Base-by-base conservation (phyloP, 148 eudicot species). In the Beta vulgaris region DNA sequence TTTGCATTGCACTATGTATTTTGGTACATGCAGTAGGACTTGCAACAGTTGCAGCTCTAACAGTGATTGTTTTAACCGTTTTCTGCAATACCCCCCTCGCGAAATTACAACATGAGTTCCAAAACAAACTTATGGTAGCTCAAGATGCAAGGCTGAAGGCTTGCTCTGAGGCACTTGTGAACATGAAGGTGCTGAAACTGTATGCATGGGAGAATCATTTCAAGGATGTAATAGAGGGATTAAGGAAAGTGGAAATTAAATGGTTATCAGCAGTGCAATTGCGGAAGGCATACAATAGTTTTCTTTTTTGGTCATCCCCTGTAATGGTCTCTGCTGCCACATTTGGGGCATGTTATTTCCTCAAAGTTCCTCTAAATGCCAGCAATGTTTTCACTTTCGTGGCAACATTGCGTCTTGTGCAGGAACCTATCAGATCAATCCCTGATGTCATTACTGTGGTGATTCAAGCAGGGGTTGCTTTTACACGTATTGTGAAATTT, bases 131-230 rank as follows among this genome's bases (percentile, higher is more conserved):
- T 26, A 88, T 89, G 93, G 77, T 74, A 42, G 88, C 89, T 35
- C 93, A 91, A 72, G 97, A 89, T 61, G 82, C 77, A 37, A 71
- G 97, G 73, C 79, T 89, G 29, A 89, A 89, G 73, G 87, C 87
- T 34, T 81, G 64, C 63, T 77, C 86, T 11, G 91, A 89, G 76
- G 89, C 92, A 36, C 92, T 92, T n/a, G 83, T 85, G 79, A 90
- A 87, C 76, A 92, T 92, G 92, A 92, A 92, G 76, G 91, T 92
- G 51, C 78, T 92, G 66, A 92, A 90, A 75, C 63, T 92, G 43
- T 88, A 92, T 70, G 97, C 92, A 12, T 88, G 97, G 94, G 94
- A 92, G 69, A 85, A 72, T 18, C 97, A 88, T 81, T 85, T 92
- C 80, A 90, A 76, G 79, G 80, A 84, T 40, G 84, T 59, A 10